Conservation (phyloP, 164 flowering plant species). For the Vitis rotundifolia region DNA sequence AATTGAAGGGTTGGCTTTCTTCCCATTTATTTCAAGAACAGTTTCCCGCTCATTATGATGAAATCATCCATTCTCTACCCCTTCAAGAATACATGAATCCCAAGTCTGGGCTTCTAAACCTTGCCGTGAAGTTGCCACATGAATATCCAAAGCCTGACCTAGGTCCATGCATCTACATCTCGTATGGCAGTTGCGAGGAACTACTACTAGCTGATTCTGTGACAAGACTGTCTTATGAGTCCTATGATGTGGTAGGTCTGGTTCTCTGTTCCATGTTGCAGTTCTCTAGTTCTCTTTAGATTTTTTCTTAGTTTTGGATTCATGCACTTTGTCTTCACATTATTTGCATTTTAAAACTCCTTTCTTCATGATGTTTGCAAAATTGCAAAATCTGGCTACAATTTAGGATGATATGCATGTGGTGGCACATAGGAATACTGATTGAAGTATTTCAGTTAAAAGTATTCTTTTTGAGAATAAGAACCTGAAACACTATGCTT, state of each 20-base stretch:
- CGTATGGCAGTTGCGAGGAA: conserved; percentile 58
- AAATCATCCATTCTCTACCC: conserved; percentile 51
- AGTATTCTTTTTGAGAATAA: too few relatives aligned
- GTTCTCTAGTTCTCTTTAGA: background rate
- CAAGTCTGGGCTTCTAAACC: conserved; percentile 58
- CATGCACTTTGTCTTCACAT: background rate
- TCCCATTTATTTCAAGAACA: conserved; percentile 53
- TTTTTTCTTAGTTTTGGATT: background rate
- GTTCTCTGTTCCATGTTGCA: background rate
- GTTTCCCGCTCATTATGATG: conserved; percentile 56
- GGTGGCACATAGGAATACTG: too few relatives aligned
- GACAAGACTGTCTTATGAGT: conserved; percentile 46
- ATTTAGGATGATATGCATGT: too few relatives aligned
- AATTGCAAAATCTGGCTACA: too few relatives aligned
- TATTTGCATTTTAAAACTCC: too few relatives aligned
- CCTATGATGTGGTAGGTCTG: conserved; percentile 67
- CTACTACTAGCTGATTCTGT: conserved; percentile 52
- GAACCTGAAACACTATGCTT: too few relatives aligned
- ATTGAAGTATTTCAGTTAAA: too few relatives aligned
- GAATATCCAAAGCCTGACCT: conserved; percentile 41
- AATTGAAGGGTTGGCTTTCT: conserved; percentile 66
- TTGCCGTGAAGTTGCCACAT: conserved; percentile 54
- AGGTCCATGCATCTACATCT: conserved; percentile 58
- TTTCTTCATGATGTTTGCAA: too few relatives aligned
- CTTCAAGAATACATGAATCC: conserved; percentile 79